phyloP scores from a whole-genome alignment of 495 filamentous ascomycete species.

The Massariosphaeria phaeospora region DNA sequence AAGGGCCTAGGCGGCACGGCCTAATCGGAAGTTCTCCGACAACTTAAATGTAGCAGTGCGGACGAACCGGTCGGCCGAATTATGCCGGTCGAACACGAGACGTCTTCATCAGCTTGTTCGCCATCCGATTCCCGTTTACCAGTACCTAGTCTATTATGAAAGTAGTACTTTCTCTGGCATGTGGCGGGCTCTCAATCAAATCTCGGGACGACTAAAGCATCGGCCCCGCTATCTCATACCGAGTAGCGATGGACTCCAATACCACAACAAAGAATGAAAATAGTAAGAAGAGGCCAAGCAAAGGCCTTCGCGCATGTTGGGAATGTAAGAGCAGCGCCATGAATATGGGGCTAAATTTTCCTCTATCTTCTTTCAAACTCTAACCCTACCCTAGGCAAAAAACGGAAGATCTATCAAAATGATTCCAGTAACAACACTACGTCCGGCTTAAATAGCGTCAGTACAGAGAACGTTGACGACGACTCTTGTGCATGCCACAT shows the following conservation, averaged over 20 bases:
- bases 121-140: no score
- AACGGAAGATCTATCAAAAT: slow-evolving; percentile 8
- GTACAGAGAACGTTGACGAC: slow-evolving; percentile 1
- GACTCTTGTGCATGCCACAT: slow-evolving; percentile 9
- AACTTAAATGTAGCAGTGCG: no score
- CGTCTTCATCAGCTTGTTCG: no score
- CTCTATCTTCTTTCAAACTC: no score
- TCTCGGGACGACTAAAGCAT: neutral
- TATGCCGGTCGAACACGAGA: no score
- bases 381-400: slow-evolving; percentile 26
- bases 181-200: slow-evolving; percentile 4
- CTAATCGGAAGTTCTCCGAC: no score
- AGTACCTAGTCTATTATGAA: slow-evolving; percentile 27
- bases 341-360: neutral
- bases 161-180: slow-evolving; percentile 7
- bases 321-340: slow-evolving; percentile 18
- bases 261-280: slow-evolving; percentile 1
- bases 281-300: slow-evolving; percentile 16
- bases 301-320: slow-evolving; percentile 24
- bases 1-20: no score
- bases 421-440: neutral
- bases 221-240: slow-evolving; percentile 2
- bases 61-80: no score
- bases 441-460: neutral
- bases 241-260: slow-evolving; percentile 19